These are phyloP conservation scores for Trifolium pratense DNA, from an alignment of 306 rosid genomes.

Conservation along the genomic window DNA sequence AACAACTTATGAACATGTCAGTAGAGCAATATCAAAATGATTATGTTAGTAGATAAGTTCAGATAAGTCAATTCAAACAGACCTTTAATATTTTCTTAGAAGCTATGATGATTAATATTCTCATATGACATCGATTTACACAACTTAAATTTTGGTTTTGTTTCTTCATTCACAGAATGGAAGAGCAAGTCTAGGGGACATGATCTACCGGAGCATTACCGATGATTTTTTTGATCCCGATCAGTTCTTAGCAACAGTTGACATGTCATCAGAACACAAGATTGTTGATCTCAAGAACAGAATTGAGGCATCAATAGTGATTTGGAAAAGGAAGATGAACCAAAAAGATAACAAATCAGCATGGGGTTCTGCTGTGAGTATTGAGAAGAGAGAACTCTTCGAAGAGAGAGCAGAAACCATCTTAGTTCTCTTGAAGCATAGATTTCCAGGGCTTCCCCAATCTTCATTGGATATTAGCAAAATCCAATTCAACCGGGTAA, in stretches of 20 bases:
- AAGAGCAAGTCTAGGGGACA: constrained; percentile 93
- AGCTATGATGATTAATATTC: neutral
- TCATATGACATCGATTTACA: neutral
- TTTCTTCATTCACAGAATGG: constrained; percentile 66
- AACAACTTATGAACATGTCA: no score
- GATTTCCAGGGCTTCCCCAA: constrained; percentile 92
- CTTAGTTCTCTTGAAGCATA: constrained; percentile 80
- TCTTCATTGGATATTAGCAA: constrained; percentile 95
- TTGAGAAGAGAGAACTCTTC: constrained; percentile 92
- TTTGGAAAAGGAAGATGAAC: constrained; percentile 95
- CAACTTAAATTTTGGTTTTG: neutral
- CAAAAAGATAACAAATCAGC: constrained; percentile 91
- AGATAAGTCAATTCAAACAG: neutral
- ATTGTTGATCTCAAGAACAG: constrained; percentile 87
- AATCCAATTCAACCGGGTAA: constrained; percentile 83
- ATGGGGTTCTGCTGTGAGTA: constrained; percentile 95
- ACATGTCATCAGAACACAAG: constrained; percentile 93
- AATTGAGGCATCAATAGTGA: constrained; percentile 94
- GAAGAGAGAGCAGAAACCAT: constrained; percentile 99
- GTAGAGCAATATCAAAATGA: no score
- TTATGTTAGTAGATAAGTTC: no score
- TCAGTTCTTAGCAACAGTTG: constrained; percentile 72
- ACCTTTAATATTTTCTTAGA: neutral
- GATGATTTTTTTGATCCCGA: constrained; percentile 92
- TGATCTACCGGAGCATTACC: constrained; percentile 76